phyloP scores from a whole-genome alignment of 2,329 filamentous ascomycete species.

The Epichloe gansuensis region DNA sequence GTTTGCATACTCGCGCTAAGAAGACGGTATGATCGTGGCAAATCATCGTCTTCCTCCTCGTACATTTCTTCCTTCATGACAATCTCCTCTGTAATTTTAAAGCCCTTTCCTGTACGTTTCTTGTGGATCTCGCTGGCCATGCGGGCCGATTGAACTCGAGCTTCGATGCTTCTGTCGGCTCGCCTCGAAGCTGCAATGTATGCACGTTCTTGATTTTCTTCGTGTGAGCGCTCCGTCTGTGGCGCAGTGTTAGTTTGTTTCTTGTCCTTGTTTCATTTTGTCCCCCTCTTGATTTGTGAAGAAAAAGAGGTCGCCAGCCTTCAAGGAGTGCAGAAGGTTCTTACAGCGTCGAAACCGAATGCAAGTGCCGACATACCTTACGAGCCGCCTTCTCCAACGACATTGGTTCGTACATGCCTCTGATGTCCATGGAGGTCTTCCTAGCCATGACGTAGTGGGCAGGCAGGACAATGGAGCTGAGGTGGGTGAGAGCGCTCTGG shows the following conservation, averaged over 20 bases:
- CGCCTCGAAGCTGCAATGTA: conserved; percentile 86
- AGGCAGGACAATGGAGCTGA: too few species aligned
- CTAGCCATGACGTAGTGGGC: background rate
- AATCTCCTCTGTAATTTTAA: conserved; percentile 75
- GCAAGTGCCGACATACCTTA: background rate
- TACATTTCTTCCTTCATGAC: conserved; percentile 93
- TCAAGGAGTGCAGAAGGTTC: too few species aligned
- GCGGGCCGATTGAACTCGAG: conserved; percentile 74
- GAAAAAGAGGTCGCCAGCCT: too few species aligned
- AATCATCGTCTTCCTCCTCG: conserved; percentile 80
- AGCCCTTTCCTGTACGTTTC: conserved; percentile 67
- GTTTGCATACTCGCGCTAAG: conserved; percentile 52
- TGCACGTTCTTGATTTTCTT: conserved; percentile 75
- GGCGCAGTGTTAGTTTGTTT: background rate
- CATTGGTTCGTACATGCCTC: background rate
- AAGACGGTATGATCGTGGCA: conserved; percentile 53
- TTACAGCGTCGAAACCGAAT: too few species aligned
- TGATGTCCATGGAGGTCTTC: background rate
- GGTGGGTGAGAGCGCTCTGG: too few species aligned
- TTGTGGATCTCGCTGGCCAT: conserved; percentile 88
- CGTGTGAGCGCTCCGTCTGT: conserved; percentile 63
- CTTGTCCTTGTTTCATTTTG: too few species aligned
- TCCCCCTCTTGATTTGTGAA: too few species aligned
- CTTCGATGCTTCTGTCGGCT: conserved; percentile 77
- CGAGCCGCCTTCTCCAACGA: background rate